A percentile compares a stretch with the other conserved stretches of the same genome.
Conservation (phyloP, 768 basidiomycete species). For the Tulasnella sp. region DNA sequence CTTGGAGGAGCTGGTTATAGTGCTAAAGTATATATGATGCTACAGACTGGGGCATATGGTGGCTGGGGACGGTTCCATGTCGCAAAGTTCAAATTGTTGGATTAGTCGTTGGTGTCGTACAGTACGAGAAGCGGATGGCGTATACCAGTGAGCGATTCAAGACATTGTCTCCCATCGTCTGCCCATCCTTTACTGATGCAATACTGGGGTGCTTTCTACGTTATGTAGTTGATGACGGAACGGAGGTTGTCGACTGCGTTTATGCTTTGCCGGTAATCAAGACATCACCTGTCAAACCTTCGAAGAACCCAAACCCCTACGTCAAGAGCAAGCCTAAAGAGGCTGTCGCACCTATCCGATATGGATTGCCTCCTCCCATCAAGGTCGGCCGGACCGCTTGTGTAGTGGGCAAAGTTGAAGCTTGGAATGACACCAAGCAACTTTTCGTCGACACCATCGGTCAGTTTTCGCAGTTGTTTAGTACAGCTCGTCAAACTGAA, state of each 20-base stretch:
- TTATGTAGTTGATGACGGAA: constrained; percentile 65
- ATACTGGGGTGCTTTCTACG: background rate
- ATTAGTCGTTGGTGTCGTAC: constrained; percentile 53
- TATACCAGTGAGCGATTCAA: background rate
- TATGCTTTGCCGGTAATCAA: constrained; percentile 32
- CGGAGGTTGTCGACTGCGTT: constrained; percentile 60
- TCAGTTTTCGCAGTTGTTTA: constrained; percentile 28
- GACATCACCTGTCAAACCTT: constrained; percentile 26
- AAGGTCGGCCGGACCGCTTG: constrained; percentile 42
- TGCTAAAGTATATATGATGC: background rate
- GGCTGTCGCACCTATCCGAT: constrained; percentile 30
- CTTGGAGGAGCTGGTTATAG: constrained; percentile 7
- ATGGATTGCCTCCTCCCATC: constrained; percentile 29
- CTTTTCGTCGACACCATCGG: constrained; percentile 47
- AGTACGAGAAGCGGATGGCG: constrained; percentile 44
- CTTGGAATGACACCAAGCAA: constrained; percentile 38
- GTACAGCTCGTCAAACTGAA: background rate
- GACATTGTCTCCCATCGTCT: background rate
- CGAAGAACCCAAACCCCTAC: constrained; percentile 14
- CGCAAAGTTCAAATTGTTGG: constrained; percentile 55
- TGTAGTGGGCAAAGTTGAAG: constrained; percentile 41
- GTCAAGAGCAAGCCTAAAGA: constrained; percentile 14
- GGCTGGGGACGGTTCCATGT: constrained; percentile 44
- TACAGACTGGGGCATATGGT: constrained; percentile 19
- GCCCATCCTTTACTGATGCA: background rate